Percentiles rank a stretch among this genome's conserved stretches.
phyloP scores from a whole-genome alignment of 257 asterid genomes.

The Petrea volubilis region DNA sequence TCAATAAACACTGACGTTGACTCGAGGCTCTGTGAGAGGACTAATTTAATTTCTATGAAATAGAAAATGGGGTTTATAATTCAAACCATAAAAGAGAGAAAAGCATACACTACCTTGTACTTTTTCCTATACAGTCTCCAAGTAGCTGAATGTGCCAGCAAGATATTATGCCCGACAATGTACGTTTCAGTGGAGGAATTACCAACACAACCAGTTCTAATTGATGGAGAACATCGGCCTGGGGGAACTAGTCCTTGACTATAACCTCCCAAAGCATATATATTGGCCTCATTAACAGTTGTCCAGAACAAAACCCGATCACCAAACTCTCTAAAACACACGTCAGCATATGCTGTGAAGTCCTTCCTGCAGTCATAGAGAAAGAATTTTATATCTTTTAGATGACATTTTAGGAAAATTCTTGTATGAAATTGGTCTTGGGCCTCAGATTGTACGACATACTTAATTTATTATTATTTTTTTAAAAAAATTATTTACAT shows the following conservation, averaged over 20 bases:
- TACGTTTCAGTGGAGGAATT: conserved; percentile 52
- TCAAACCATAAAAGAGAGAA: no score
- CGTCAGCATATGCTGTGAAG: conserved; percentile 48
- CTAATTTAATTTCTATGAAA: neutral
- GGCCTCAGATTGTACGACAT: no score
- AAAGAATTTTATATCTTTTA: no score
- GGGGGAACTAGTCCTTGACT: conserved; percentile 39
- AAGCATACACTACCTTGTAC: conserved; percentile 40
- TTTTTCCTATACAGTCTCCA: conserved; percentile 36
- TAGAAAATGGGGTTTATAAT: neutral
- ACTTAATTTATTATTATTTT: no score
- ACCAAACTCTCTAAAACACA: conserved; percentile 61
- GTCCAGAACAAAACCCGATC: conserved; percentile 61
- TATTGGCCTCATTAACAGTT: conserved; percentile 54
- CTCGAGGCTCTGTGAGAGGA: no score
- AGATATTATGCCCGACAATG: conserved; percentile 44
- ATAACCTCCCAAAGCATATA: conserved; percentile 47
- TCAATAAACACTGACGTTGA: no score
- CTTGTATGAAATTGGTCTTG: no score
- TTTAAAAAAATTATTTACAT: no score
- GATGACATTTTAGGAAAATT: neutral
- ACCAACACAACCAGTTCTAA: conserved; percentile 28
- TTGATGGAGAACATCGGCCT: conserved; percentile 38
- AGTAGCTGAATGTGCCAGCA: conserved; percentile 53
- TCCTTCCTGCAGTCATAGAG: conserved; percentile 45